Conservation (phyloP, 202 grass and related monocot genomes). For the Eragrostis tef region DNA sequence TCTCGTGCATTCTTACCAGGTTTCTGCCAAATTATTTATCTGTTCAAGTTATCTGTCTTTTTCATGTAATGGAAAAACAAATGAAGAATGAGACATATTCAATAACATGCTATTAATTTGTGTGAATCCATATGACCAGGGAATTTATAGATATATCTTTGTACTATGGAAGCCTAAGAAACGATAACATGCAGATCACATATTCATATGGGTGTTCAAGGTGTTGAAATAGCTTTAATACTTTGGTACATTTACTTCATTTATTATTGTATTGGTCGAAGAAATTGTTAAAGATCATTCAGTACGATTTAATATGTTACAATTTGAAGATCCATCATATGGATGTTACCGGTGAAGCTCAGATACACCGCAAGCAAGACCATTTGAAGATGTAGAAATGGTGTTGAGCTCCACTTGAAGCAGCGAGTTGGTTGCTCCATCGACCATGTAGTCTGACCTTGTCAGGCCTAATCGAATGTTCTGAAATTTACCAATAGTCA, state of each 20-base stretch:
- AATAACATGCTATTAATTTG: neutral
- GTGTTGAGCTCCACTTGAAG: slow-evolving; percentile 92
- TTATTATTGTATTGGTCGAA: neutral
- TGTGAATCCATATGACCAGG: too few species aligned
- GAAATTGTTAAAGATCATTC: neutral
- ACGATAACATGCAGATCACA: too few species aligned
- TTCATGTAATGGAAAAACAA: neutral
- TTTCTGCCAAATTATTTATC: slow-evolving; percentile 28
- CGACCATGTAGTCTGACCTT: slow-evolving; percentile 91
- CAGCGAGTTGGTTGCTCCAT: slow-evolving; percentile 68
- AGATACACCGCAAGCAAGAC: slow-evolving; percentile 72
- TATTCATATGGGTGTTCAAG: neutral
- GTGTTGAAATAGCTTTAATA: neutral
- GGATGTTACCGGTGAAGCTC: slow-evolving; percentile 70
- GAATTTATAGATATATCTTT: too few species aligned
- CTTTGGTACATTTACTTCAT: neutral
- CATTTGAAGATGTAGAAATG: slow-evolving; percentile 79
- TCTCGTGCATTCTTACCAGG: slow-evolving; percentile 34
- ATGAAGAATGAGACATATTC: neutral
- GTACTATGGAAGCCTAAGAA: too few species aligned
- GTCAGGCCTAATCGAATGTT: slow-evolving; percentile 74
- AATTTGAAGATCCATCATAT: too few species aligned
- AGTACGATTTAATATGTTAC: slow-evolving; percentile 21
- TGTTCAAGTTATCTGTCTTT: neutral
- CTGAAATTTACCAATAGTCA: slow-evolving; percentile 48